A percentile compares a stretch with the other conserved stretches of the same genome.
phyloP scores from a whole-genome alignment of 352 stramenopile species.

The Pseudoperonospora humuli region DNA sequence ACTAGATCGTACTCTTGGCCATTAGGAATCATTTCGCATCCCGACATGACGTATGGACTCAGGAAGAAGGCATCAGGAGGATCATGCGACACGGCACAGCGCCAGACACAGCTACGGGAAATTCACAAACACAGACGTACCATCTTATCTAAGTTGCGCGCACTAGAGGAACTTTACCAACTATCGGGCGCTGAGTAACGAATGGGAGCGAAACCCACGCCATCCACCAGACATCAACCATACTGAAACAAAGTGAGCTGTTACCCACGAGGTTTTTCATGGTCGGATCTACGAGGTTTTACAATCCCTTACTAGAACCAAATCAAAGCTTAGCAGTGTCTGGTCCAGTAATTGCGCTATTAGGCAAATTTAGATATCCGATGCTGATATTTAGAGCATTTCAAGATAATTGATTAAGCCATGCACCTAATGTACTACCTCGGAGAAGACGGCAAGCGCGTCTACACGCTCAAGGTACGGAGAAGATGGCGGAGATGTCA shows the following conservation, averaged over 20 bases:
- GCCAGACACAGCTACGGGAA: not conserved
- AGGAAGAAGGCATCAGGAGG: not conserved
- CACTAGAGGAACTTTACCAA: conserved; percentile 31
- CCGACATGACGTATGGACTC: not conserved
- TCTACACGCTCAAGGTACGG: conserved; percentile 98
- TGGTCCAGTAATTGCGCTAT: conserved; percentile 26
- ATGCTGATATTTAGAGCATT: not conserved
- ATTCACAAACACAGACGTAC: conserved; percentile 19
- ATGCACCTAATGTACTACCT: conserved; percentile 99
- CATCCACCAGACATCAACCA: conserved; percentile 35
- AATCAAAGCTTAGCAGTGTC: not conserved
- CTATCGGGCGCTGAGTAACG: conserved; percentile 19
- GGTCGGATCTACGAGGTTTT: conserved; percentile 9
- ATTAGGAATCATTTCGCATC: not conserved
- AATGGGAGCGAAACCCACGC: conserved; percentile 39
- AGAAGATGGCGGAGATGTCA: too few relatives aligned
- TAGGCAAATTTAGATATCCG: conserved; percentile 11
- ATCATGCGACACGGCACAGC: not conserved
- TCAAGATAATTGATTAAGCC: conserved; percentile 15
- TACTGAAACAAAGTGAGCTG: conserved; percentile 25
- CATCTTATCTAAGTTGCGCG: conserved; percentile 23
- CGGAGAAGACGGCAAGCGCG: conserved; percentile 92
- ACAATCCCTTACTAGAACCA: conserved; percentile 1
- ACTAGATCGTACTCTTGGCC: conserved; percentile 9
- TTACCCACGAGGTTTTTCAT: conserved; percentile 26